Base-by-base conservation (phyloP, 768 basidiomycete genomes). In the Cystofilobasidium ferigula region DNA sequence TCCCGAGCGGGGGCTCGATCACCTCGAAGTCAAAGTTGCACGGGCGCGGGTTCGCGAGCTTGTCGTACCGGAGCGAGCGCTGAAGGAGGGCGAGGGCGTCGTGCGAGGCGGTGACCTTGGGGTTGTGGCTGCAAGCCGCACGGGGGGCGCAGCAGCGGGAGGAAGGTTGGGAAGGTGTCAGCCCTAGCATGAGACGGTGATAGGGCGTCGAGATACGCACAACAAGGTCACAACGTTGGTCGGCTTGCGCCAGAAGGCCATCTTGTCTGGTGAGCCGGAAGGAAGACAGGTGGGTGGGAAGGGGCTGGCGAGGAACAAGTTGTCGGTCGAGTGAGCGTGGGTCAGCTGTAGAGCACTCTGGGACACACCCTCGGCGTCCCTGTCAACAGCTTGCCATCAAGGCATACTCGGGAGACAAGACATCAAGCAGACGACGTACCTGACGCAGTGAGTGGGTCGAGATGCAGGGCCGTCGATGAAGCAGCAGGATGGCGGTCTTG, bases 11-110 rank as follows among this genome's bases (percentile, higher is more conserved):
- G 1, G 65, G 65, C 35, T 60, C 65, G 12, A 61, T 43, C 8
- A 67, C 35, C 28, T 67, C 65, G 59, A 67, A 60, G n/a, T 57
- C 60, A 42, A 67, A 67, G 13, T 38, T n/a, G 51, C 53, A 40
- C 16, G 65, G 65, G 3, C 28, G 53, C 2, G 65, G 65, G 42
- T 67, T 67, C 16, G 40, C 59, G 18, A 36, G 30, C 51, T 47
- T 61, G 40, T 67, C 30, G 54, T 61, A 67, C 9, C 60, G 65
- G 30, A 56, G 54, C 28, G 65, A 28, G 40, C 24, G n/a, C 20
- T 59, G 59, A 32, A 67, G 65, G 3, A 61, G 3, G 43, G 45
- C 54, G 28, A 67, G 43, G 2, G 65, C 65, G n/a, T 61, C 2
- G 28, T 56, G 56, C n/a, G 65, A 67, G 35, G 45, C 30, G 34